These are phyloP conservation scores for sunflower (Helianthus annuus) DNA, from an alignment of 129 eudicot species.

Conservation along the genomic window DNA sequence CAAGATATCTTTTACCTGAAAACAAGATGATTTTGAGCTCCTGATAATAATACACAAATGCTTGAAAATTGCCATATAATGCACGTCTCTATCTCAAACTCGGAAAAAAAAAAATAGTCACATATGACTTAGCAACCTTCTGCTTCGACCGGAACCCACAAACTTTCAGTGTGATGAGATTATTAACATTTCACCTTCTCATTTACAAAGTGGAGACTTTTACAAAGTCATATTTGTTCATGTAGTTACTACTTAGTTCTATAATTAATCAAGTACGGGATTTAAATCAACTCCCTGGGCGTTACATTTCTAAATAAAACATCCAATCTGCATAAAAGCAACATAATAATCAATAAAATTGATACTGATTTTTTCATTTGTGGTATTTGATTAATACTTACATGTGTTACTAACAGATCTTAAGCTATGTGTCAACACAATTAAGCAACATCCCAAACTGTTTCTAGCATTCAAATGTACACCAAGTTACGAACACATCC, in stretches of 20 bases:
- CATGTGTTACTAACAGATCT: background rate
- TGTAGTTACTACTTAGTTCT: background rate
- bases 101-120: background rate
- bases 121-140: too few species aligned
- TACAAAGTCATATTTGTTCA: background rate
- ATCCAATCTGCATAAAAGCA: constrained; percentile 11
- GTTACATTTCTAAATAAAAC: background rate
- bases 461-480: constrained; percentile 18
- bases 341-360: background rate
- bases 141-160: background rate
- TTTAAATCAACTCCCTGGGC: background rate
- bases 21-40: constrained; percentile 11
- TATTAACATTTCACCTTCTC: background rate
- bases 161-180: background rate
- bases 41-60: background rate
- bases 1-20: constrained; percentile 90
- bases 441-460: background rate
- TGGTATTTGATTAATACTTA: background rate
- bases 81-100: background rate
- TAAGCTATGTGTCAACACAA: background rate
- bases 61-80: background rate
- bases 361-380: background rate
- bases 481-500: background rate
- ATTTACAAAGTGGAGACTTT: background rate
- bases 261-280: background rate